Conservation (phyloP, 305 asterid genomes). For the Rubia tinctorum region DNA sequence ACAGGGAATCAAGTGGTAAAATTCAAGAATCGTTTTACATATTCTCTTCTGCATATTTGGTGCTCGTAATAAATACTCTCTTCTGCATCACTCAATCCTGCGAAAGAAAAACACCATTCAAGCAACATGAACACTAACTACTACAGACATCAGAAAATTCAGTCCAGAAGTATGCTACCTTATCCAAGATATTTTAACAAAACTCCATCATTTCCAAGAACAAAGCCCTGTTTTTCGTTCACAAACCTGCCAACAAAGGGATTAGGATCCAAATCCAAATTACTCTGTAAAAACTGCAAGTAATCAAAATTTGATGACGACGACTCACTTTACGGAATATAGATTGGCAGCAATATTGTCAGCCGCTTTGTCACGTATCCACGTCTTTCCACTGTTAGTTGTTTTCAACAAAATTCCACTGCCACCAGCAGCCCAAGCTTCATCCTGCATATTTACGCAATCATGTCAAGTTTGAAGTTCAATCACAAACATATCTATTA, state of each 20-base stretch:
- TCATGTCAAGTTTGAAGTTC: not conserved
- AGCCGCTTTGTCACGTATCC: constrained; percentile 92
- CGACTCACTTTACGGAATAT: constrained; percentile 73
- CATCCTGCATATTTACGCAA: constrained; percentile 43
- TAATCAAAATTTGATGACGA: not conserved
- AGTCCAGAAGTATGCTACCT: constrained; percentile 7
- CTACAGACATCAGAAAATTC: not conserved
- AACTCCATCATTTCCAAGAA: constrained; percentile 87
- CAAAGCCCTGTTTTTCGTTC: constrained; percentile 75
- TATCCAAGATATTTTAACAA: constrained; percentile 80
- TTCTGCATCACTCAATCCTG: not conserved
- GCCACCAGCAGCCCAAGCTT: constrained; percentile 99
- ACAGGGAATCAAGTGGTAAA: not conserved
- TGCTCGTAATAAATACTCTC: not conserved
- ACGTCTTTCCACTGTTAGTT: constrained; percentile 79
- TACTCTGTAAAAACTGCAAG: not conserved
- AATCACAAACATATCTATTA: not conserved
- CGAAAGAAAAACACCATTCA: not conserved
- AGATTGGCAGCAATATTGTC: constrained; percentile 88
- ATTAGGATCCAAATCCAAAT: not conserved
- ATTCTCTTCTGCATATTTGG: not conserved
- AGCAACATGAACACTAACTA: not conserved
- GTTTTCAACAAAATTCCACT: constrained; percentile 92
- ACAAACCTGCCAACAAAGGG: constrained; percentile 54
- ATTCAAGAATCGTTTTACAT: not conserved